Conservation (phyloP, 1,139 yeast genomes). For the Taphrina flavorubra region DNA sequence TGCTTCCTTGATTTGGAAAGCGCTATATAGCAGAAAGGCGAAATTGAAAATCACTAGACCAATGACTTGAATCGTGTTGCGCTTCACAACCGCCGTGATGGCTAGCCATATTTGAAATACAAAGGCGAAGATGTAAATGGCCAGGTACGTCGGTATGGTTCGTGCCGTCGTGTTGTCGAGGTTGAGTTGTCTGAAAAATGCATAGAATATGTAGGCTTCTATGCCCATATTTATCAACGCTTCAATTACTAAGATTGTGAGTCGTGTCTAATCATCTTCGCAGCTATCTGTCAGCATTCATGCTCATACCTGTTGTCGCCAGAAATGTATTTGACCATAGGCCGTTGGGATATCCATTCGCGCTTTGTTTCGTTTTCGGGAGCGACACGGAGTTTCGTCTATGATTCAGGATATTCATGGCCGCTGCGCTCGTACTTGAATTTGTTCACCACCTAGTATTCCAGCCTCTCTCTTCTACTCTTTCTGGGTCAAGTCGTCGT, state of each 20-base stretch:
- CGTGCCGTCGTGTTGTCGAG: constrained; percentile 35
- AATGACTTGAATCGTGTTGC: constrained; percentile 40
- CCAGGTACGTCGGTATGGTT: constrained; percentile 39
- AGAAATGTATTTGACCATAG: constrained; percentile 34
- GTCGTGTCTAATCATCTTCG: too few species aligned
- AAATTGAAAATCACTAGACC: constrained; percentile 38
- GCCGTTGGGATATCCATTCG: constrained; percentile 22
- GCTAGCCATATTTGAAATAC: constrained; percentile 36
- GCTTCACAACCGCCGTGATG: constrained; percentile 28
- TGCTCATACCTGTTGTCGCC: constrained; percentile 26
- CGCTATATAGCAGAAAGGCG: constrained; percentile 31
- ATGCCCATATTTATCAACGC: constrained; percentile 32
- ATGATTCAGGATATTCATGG: neutral
- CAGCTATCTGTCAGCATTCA: neutral
- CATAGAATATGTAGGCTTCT: constrained; percentile 37
- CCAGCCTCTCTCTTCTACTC: neutral
- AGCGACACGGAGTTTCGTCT: constrained; percentile 1
- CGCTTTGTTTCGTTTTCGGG: constrained; percentile 10
- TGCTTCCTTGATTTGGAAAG: constrained; percentile 36
- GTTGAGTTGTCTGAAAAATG: constrained; percentile 22
- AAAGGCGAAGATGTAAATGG: constrained; percentile 40
- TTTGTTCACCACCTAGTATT: neutral
- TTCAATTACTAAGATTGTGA: constrained; percentile 26
- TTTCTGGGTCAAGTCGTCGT: neutral
- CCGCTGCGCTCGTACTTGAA: neutral